Percentiles rank a stretch among this genome's conserved stretches.
Conservation (phyloP, 2,329 filamentous ascomycete genomes). For the Ophiostoma sp. region DNA sequence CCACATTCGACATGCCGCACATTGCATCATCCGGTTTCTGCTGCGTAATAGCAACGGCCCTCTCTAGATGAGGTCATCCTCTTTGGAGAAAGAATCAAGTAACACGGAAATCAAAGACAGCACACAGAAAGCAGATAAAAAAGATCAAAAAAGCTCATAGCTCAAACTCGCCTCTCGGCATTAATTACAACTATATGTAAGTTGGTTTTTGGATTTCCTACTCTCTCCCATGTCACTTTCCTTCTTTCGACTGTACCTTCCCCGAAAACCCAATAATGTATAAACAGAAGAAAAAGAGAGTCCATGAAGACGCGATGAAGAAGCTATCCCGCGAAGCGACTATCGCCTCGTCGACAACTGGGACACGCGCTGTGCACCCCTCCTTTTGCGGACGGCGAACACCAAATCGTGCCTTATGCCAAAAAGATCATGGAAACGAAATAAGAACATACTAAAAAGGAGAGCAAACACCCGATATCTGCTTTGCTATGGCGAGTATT, state of each 20-base stretch:
- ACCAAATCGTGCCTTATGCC: neutral
- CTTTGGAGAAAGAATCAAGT: neutral
- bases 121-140: slow-evolving; percentile 9
- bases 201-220: neutral
- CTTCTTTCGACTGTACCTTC: neutral
- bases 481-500: neutral
- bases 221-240: neutral
- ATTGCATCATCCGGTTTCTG: neutral
- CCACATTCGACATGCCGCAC: neutral
- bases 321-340: neutral
- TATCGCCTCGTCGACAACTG: neutral
- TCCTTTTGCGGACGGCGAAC: neutral
- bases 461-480: neutral
- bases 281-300: neutral
- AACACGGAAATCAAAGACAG: neutral
- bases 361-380: neutral
- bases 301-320: neutral
- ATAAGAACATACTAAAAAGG: neutral
- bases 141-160: neutral
- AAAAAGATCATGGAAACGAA: neutral
- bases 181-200: slow-evolving; percentile 27
- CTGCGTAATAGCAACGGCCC: neutral
- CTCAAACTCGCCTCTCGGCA: slow-evolving; percentile 6
- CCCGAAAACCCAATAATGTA: neutral
- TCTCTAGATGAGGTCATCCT: neutral